Percentiles rank a stretch among this genome's conserved stretches.
Evolutionary conservation across 805 yeast genomes (phyloP).

Genomic region (Candida awuae): DNA sequence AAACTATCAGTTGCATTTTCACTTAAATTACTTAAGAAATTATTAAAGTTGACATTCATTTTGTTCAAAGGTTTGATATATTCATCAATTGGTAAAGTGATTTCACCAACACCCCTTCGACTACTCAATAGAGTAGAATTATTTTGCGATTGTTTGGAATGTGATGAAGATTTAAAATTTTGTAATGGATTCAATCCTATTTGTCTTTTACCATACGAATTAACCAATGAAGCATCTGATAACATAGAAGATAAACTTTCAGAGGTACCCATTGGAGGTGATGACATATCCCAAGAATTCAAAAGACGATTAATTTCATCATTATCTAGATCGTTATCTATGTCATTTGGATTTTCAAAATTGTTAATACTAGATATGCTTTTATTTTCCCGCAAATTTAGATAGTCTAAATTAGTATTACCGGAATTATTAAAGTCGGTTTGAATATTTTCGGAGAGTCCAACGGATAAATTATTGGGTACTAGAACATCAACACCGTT

Average conservation of each 20-base stretch:
- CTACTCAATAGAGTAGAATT: neutral
- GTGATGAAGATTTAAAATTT: constrained; percentile 19
- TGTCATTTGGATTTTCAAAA: neutral
- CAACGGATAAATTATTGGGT: too few relatives aligned
- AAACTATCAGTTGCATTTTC: constrained; percentile 11
- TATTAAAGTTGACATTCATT: constrained; percentile 28
- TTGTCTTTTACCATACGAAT: constrained; percentile 18
- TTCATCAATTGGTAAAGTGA: constrained; percentile 29
- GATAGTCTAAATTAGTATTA: too few relatives aligned
- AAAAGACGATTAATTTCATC: constrained; percentile 14
- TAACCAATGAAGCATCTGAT: constrained; percentile 10
- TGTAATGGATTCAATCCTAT: constrained; percentile 29
- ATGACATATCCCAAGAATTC: constrained; percentile 26
- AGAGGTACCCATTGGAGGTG: constrained; percentile 19
- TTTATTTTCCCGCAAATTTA: too few relatives aligned
- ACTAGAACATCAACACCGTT: too few relatives aligned
- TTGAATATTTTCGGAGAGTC: too few relatives aligned
- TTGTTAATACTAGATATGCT: too few relatives aligned
- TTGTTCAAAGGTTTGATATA: constrained; percentile 31
- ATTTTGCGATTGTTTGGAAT: neutral
- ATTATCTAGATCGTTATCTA: constrained; percentile 9
- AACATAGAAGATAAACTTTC: constrained; percentile 21
- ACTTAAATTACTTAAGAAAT: constrained; percentile 20
- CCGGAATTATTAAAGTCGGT: too few relatives aligned
- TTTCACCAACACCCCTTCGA: constrained; percentile 26